Evolutionary conservation across 2,329 filamentous ascomycete species (phyloP).

Genomic region (Diplodia seriata): DNA sequence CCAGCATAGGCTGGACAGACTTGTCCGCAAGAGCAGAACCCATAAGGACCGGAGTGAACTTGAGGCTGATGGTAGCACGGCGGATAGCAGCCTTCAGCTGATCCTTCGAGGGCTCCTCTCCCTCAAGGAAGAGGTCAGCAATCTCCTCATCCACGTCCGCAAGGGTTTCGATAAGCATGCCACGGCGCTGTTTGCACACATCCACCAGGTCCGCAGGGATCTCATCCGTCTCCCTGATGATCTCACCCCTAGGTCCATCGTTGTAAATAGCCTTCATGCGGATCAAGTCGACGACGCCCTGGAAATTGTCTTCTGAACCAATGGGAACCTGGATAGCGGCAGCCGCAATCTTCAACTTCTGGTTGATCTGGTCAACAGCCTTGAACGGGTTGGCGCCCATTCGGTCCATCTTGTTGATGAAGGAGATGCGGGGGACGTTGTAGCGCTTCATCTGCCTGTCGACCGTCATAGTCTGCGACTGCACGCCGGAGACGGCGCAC

Average conservation of each 20-base stretch:
- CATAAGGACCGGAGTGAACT: constrained; percentile 96
- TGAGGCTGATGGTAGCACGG: constrained; percentile 82
- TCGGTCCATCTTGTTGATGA: constrained; percentile 99
- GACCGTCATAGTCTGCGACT: constrained; percentile 97
- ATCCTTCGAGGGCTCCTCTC: constrained; percentile 75
- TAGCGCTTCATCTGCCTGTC: constrained; percentile 99
- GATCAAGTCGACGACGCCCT: constrained; percentile 91
- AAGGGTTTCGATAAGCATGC: constrained; percentile 88
- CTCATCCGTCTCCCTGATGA: constrained; percentile 76
- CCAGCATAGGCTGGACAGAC: constrained; percentile 93
- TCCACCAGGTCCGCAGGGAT: constrained; percentile 80
- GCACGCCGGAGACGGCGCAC: constrained; percentile 95
- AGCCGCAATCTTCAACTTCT: constrained; percentile 90
- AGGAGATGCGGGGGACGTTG: constrained; percentile 92
- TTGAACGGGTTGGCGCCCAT: constrained; percentile 99
- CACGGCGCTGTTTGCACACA: constrained; percentile 81
- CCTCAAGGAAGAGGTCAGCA: constrained; percentile 91
- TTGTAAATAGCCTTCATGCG: constrained; percentile 94
- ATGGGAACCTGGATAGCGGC: constrained; percentile 96
- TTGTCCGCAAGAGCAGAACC: constrained; percentile 95
- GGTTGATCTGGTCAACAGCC: constrained; percentile 95
- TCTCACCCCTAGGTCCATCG: constrained; percentile 79
- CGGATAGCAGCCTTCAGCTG: constrained; percentile 95
- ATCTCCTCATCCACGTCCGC: constrained; percentile 99
- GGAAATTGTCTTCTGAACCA: constrained; percentile 87